Percentiles rank a stretch among this genome's conserved stretches.
Conservation (phyloP, 129 eudicot species). For the Escallonia herrerae region DNA sequence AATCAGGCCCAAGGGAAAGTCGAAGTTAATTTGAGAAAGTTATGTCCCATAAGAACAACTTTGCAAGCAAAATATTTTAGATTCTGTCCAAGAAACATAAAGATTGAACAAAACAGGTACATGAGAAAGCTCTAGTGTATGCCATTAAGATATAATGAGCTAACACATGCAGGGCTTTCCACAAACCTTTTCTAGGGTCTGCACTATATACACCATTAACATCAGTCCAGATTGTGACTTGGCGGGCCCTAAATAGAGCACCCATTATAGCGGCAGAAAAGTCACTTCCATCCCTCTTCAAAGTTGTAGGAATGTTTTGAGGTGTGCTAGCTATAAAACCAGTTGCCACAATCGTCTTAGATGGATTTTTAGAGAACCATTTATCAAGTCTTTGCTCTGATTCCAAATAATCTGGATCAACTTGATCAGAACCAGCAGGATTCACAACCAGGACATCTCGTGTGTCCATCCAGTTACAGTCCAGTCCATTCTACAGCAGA, state of each 20-base stretch:
- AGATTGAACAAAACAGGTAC: not conserved
- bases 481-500: constrained; percentile 58
- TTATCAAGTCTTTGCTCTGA: constrained; percentile 74
- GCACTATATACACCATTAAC: constrained; percentile 99
- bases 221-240: constrained; percentile 98
- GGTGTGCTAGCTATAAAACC: constrained; percentile 97
- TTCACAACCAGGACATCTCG: constrained; percentile 84
- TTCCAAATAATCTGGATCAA: constrained; percentile 90
- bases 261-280: constrained; percentile 99
- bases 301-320: constrained; percentile 88
- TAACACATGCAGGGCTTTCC: constrained; percentile 2
- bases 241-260: constrained; percentile 73
- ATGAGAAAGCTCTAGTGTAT: not conserved
- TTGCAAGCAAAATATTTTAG: not conserved
- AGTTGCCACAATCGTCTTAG: constrained; percentile 74
- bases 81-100: not conserved
- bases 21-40: no score
- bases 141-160: not conserved
- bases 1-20: not conserved
- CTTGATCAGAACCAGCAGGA: constrained; percentile 87
- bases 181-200: constrained; percentile 94
- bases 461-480: constrained; percentile 95
- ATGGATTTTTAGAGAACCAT: constrained; percentile 62
- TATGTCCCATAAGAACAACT: not conserved
- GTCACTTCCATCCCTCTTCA: constrained; percentile 97